phyloP scores from a whole-genome alignment of 331 rosid genomes.

The Malus hybrid region DNA sequence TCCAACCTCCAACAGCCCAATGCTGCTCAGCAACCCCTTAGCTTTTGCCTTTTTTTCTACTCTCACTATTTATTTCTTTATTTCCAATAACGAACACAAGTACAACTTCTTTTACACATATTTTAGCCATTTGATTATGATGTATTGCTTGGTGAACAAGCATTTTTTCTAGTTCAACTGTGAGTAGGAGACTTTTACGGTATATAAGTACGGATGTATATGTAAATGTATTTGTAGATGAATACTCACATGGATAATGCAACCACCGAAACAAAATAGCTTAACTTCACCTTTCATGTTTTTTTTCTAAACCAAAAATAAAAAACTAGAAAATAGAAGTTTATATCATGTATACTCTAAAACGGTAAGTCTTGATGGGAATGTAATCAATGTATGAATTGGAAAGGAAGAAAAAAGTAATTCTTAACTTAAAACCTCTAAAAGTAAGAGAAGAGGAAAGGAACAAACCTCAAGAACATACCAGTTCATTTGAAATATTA shows the following conservation, averaged over 20 bases:
- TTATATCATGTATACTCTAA: background rate
- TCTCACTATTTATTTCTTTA: background rate
- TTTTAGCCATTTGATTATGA: background rate
- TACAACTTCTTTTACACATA: background rate
- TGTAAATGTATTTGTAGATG: background rate
- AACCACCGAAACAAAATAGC: background rate
- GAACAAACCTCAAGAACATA: constrained; percentile 13
- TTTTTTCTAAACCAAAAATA: background rate
- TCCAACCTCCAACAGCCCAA: background rate
- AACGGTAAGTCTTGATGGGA: background rate
- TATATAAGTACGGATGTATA: background rate
- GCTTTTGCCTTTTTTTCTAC: background rate
- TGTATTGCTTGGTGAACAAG: background rate
- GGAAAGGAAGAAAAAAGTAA: background rate
- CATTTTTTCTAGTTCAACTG: background rate
- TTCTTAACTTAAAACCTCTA: background rate
- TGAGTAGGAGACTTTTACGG: background rate
- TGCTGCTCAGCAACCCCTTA: background rate
- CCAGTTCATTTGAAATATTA: constrained; percentile 3
- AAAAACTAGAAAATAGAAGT: background rate
- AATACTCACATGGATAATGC: background rate
- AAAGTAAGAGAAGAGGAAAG: constrained; percentile 4
- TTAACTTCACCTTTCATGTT: background rate
- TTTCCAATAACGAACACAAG: background rate
- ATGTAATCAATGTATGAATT: background rate